phyloP scores from a whole-genome alignment of 179 eudicot species.

The Patellifolia procumbens region DNA sequence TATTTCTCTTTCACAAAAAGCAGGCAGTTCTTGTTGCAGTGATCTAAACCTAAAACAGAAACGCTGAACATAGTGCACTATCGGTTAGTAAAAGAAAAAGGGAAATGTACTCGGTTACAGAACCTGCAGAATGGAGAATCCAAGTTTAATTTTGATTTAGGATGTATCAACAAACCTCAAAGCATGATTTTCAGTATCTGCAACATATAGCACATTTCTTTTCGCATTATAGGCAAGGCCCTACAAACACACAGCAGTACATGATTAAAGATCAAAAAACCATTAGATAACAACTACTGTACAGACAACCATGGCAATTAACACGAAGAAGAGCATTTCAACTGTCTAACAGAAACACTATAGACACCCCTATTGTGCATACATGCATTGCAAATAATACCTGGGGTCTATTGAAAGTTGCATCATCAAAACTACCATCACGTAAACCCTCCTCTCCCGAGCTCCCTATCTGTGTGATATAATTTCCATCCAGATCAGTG shows the following conservation, averaged over 20 bases:
- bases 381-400: constrained; percentile 33
- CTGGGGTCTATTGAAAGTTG: constrained; percentile 92
- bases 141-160: constrained; percentile 3
- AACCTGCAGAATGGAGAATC: constrained; percentile 11
- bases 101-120: not conserved
- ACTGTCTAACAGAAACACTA: constrained; percentile 6
- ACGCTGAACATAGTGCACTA: not conserved
- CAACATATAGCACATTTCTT: constrained; percentile 90
- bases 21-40: not conserved
- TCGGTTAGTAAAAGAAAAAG: not conserved
- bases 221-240: constrained; percentile 89
- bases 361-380: not conserved
- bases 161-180: constrained; percentile 54
- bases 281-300: not conserved
- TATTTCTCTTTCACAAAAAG: not conserved
- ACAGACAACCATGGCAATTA: not conserved
- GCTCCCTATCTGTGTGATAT: constrained; percentile 85
- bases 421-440: constrained; percentile 92
- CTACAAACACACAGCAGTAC: constrained; percentile 37
- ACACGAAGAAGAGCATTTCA: not conserved
- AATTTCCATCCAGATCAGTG: constrained; percentile 90
- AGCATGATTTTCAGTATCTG: constrained; percentile 99
- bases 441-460: constrained; percentile 88
- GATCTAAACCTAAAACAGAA: not conserved
- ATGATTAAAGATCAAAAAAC: not conserved